Evolutionary conservation across 1,284 basidiomycete genomes (phyloP).

Genomic region (Hymenochaete sp.): DNA sequence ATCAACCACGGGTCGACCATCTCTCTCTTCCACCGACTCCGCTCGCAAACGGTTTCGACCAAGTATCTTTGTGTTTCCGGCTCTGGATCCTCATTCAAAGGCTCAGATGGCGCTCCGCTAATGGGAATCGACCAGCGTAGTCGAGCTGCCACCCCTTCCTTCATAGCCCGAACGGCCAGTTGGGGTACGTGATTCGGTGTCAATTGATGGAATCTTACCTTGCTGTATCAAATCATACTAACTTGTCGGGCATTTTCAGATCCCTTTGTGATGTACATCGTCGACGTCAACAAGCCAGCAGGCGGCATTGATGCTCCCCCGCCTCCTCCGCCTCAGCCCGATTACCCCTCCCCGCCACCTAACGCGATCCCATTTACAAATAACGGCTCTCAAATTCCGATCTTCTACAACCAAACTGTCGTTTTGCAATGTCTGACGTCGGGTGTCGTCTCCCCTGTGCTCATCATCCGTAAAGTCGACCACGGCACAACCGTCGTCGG

Average conservation of each 20-base stretch:
- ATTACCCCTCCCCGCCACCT: slow-evolving; percentile 82
- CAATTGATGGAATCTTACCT: slow-evolving; percentile 4
- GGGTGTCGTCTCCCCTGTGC: slow-evolving; percentile 84
- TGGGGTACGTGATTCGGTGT: slow-evolving; percentile 49
- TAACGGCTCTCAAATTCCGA: slow-evolving; percentile 71
- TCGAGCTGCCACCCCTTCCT: slow-evolving; percentile 67
- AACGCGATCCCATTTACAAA: slow-evolving; percentile 80
- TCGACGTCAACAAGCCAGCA: slow-evolving; percentile 75
- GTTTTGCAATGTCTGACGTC: slow-evolving; percentile 92
- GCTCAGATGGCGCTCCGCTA: slow-evolving; percentile 79
- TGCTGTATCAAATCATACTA: slow-evolving; percentile 13
- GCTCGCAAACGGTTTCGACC: slow-evolving; percentile 91
- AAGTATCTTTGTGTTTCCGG: slow-evolving; percentile 93
- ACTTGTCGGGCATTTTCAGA: slow-evolving; percentile 34
- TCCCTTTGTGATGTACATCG: slow-evolving; percentile 94
- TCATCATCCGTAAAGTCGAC: slow-evolving; percentile 91
- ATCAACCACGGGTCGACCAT: slow-evolving; percentile 95
- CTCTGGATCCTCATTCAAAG: slow-evolving; percentile 81
- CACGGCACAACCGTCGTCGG: slow-evolving; percentile 85
- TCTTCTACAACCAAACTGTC: slow-evolving; percentile 95
- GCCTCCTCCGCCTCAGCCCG: slow-evolving; percentile 69
- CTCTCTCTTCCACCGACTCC: slow-evolving; percentile 88
- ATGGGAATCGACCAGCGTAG: slow-evolving; percentile 71
- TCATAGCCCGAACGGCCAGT: slow-evolving; percentile 76
- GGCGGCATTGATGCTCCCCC: slow-evolving; percentile 67